Evolutionary conservation across 2,329 filamentous ascomycete species (phyloP), one percentile per base, ranked within the genome.

Genomic region (Celoporthe dispersa): DNA sequence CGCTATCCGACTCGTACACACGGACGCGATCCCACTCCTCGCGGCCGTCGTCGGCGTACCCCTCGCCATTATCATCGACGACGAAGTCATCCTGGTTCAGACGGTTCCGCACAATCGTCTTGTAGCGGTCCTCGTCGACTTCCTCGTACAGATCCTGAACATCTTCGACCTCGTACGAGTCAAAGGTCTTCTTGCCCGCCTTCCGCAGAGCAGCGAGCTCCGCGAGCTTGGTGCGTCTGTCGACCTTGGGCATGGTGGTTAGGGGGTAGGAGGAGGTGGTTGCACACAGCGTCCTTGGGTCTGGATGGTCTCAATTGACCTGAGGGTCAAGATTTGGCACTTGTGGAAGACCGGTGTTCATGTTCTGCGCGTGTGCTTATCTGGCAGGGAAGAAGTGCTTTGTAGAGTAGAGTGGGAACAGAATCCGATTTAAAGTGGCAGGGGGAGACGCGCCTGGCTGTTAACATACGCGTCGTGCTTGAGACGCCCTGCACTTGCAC

Each of bases 31-130:
- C 90, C 94, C 95, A 95, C 76, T 98, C 96, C 81, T 97, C 94
- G 68, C 96, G 91, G 71, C 96, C 96, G 78, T 98, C 96, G 79
- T 98, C 95, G 74, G 94, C 95, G 77, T 99, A 99, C 51, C 96
- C 95, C 79, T 95, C 94, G 77, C 95, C 95, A 83, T 98, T 97
- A 83, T 99, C 96, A 83, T 98, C 96, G 71, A 99, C 94, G 66
- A 99, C 95, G 77, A 99, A 99, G 82, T 99, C 96, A 76, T 99
- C 96, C 77, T 97, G 87, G 78, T 98, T 93, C 66, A 99, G 85
- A 62, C 96, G 91, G 68, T 91, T 90, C 57, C 96, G 89, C 19
- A 99, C 94, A 74, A 98, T 91, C 80, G 97, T 97, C 84, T 98
- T 98, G 85, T 99, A 99, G 66, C 93, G 92, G 77, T 96, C 95